Evolutionary conservation across 2,329 filamentous ascomycete genomes (phyloP), one percentile per base, ranked within the genome.

Genomic region (Fusarium sp.): DNA sequence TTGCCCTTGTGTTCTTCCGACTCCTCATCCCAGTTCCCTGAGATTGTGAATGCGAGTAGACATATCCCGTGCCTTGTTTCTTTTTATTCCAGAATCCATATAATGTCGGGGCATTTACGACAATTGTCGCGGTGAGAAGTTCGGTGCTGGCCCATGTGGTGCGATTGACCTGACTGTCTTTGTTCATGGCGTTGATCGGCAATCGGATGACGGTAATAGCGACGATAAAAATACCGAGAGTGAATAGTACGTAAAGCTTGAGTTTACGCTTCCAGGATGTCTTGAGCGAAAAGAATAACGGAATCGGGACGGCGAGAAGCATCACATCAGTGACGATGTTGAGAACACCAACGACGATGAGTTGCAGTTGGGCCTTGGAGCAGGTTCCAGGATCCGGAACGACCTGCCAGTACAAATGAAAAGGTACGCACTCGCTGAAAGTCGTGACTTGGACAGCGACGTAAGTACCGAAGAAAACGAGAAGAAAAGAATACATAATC

Each of bases 71-170:
- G 13, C 46, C 46, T 11, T 53, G 10, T 9, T 18, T 54, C 44
- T 53, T 46, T 19, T 78, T 79, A 37, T 81, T 81, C 79, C 79
- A 81, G 4, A 81, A 66, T 6, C 78, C 80, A 60, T 81, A 83
- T 15, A 84, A 64, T 1, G 82, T 82, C 2, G 82, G 82, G 0
- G 79, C 78, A 59, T 85, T 85, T 25, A 84, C 82, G 10, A 84
- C 82, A 7, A 80, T 60, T 3, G 79, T 74, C 15, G 78, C 74
- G 1, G 78, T 77, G 9, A 80, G 52, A n/a, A 84, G 77, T 63
- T 85, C 83, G 9, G 79, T 78, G 42, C 81, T 82, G 9, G 81
- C 81, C 80, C 82, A 84, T 3, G 80, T 81, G 8, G 81, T 81
- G 21, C 82, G 79, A 49, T 80, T 81, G 10, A 80, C 69, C 43